These are phyloP conservation scores for Acephala macrosclerotiorum DNA, from an alignment of 2,329 filamentous ascomycete genomes.

Conservation along the genomic window DNA sequence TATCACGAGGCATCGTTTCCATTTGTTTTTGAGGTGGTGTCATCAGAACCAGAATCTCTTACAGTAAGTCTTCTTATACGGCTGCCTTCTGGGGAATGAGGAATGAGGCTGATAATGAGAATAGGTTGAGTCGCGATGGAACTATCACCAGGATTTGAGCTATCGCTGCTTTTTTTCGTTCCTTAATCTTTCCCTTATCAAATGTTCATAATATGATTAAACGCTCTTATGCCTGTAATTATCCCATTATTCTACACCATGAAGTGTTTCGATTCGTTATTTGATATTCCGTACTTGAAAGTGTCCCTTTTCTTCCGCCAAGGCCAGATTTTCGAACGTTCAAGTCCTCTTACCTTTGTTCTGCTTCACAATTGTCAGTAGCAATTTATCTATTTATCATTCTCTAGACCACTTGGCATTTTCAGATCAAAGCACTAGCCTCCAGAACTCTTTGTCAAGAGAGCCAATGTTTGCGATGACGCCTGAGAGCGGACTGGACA, in stretches of 20 bases:
- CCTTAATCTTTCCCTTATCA: background rate
- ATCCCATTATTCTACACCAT: background rate
- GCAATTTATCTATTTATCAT: too few species aligned
- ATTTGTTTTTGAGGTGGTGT: conserved; percentile 10
- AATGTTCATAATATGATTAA: background rate
- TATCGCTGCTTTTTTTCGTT: background rate
- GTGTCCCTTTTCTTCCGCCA: too few species aligned
- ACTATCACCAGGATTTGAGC: background rate
- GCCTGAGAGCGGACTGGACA: background rate
- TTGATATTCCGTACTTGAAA: too few species aligned
- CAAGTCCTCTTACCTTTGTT: too few species aligned
- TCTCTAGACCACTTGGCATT: background rate
- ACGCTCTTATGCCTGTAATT: background rate
- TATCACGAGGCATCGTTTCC: conserved; percentile 3
- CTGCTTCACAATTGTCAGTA: too few species aligned
- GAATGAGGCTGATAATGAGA: background rate
- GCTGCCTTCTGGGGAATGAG: background rate
- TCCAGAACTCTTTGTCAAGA: too few species aligned
- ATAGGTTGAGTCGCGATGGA: background rate
- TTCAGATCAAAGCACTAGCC: background rate
- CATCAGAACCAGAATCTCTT: background rate
- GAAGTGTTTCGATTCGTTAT: too few species aligned
- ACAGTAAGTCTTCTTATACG: background rate
- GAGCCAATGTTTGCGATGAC: background rate
- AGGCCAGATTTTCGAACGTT: too few species aligned